Conservation (phyloP, 83 land plant genomes). For the Isoetes engelmannii region DNA sequence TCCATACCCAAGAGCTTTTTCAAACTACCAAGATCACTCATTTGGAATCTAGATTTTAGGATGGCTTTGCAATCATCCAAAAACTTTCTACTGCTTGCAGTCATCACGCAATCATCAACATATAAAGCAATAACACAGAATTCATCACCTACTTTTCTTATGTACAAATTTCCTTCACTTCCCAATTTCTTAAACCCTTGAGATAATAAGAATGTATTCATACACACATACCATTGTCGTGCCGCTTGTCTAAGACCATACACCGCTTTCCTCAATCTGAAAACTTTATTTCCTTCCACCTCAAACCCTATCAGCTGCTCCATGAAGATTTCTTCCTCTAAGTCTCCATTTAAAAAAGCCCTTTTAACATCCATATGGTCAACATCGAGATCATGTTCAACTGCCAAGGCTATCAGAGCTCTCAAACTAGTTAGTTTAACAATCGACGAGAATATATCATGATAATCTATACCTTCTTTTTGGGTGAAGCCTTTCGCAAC, state of each 20-base stretch:
- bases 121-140: too few species aligned
- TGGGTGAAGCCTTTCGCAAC: too few species aligned
- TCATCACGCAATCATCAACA: too few species aligned
- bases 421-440: background rate
- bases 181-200: too few species aligned
- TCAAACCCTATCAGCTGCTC: background rate
- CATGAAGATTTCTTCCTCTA: background rate
- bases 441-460: background rate
- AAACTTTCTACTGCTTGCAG: too few species aligned
- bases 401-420: background rate
- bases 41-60: too few species aligned
- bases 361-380: conserved; percentile 5
- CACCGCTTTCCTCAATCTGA: background rate
- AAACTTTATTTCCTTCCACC: background rate
- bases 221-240: background rate
- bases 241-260: background rate
- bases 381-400: background rate
- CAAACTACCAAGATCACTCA: too few species aligned
- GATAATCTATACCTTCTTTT: background rate
- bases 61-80: too few species aligned
- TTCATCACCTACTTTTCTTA: too few species aligned
- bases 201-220: background rate
- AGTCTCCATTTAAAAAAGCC: background rate
- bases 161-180: too few species aligned
- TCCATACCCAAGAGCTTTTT: too few species aligned